Evolutionary conservation across 164 flowering plant genomes (phyloP).

Genomic region (Vitis amurensis): DNA sequence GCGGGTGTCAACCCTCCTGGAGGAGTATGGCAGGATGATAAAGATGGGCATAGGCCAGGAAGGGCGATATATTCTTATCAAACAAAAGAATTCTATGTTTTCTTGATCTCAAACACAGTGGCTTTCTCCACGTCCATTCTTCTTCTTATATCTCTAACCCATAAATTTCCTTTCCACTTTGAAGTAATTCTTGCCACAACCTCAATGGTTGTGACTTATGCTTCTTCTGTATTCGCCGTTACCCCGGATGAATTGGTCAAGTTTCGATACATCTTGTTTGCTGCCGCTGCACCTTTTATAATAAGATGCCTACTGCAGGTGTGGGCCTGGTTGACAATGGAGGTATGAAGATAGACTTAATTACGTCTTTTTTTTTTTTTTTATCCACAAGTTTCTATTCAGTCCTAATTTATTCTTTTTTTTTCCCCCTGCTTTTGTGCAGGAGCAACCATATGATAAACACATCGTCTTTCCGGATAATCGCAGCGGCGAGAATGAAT

Average conservation of each 20-base stretch:
- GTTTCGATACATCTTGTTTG: conserved; percentile 9
- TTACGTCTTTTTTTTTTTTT: too few species aligned
- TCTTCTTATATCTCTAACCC: conserved; percentile 13
- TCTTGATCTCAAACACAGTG: conserved; percentile 16
- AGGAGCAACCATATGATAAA: too few species aligned
- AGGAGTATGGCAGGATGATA: too few species aligned
- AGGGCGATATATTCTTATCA: conserved; percentile 7
- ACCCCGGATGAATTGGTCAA: conserved; percentile 14
- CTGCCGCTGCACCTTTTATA: conserved; percentile 14
- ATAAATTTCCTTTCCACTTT: conserved; percentile 16
- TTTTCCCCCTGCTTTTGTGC: too few species aligned
- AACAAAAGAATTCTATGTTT: conserved; percentile 3
- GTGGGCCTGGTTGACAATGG: not conserved
- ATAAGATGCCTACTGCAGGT: not conserved
- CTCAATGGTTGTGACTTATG: conserved; percentile 19
- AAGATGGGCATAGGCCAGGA: not conserved
- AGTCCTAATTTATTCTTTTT: too few species aligned
- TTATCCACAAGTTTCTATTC: too few species aligned
- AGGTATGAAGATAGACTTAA: too few species aligned
- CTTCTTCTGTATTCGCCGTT: conserved; percentile 13
- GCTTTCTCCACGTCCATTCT: conserved; percentile 18
- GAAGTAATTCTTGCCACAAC: conserved; percentile 13
- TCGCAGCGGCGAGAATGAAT: too few species aligned
- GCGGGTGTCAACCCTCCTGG: too few species aligned
- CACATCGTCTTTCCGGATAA: too few species aligned